Evolutionary conservation across 2,329 filamentous ascomycete genomes (phyloP).

Genomic region (Xylariaceae sp.): DNA sequence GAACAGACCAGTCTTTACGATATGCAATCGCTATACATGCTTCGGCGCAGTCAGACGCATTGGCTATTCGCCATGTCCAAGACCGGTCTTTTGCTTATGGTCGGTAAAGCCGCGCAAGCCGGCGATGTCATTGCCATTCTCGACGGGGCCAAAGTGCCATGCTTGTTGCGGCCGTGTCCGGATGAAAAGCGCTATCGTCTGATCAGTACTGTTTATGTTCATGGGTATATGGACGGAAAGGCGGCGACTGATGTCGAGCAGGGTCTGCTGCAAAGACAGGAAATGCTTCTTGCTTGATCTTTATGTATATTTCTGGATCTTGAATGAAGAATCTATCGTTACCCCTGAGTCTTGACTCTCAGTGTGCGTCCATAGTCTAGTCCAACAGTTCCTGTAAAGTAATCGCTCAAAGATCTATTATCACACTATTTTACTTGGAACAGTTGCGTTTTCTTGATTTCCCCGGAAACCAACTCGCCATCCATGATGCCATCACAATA

Average conservation of each 20-base stretch:
- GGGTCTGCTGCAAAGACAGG: not conserved
- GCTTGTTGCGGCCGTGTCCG: constrained; percentile 1
- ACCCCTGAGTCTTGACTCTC: too few species aligned
- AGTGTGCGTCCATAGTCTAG: too few species aligned
- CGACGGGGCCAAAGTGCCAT: constrained; percentile 5
- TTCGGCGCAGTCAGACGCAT: not conserved
- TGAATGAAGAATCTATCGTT: too few species aligned
- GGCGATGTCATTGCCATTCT: constrained; percentile 3
- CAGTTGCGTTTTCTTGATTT: not conserved
- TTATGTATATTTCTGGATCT: not conserved
- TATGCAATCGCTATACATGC: not conserved
- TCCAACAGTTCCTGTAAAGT: too few species aligned
- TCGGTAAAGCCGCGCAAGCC: not conserved
- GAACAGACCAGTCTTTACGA: not conserved
- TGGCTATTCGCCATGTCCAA: constrained; percentile 2
- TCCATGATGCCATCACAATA: constrained; percentile 36
- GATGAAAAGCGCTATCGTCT: not conserved
- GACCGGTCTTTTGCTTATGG: constrained; percentile 3
- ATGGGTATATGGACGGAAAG: constrained; percentile 10
- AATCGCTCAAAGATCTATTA: too few species aligned
- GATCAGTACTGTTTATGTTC: constrained; percentile 1
- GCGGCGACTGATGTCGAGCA: not conserved
- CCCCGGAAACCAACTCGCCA: constrained; percentile 23
- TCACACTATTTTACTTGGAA: not conserved
- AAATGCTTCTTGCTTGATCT: not conserved